These are phyloP conservation scores for Aspergillus alliaceus DNA, from an alignment of 2,329 filamentous ascomycete species.

Conservation along the genomic window DNA sequence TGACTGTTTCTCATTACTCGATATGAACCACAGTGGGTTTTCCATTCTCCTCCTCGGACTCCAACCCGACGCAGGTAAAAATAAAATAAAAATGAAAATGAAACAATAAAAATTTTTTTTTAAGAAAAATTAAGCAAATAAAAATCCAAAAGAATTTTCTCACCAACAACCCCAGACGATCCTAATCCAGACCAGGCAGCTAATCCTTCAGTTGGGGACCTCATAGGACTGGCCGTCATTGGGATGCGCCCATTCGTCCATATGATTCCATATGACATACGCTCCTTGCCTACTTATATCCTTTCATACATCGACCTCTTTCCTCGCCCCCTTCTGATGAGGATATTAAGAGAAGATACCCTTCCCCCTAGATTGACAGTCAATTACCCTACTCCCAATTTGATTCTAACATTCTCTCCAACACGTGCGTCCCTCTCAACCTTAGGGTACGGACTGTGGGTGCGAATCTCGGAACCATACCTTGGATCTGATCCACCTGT, in stretches of 20 bases:
- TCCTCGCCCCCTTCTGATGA: neutral
- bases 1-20: constrained; percentile 21
- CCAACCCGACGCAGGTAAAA: too few relatives aligned
- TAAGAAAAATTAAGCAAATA: neutral
- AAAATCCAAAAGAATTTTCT: neutral
- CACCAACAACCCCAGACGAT: constrained; percentile 18
- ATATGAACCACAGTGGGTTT: constrained; percentile 10
- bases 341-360: neutral
- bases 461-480: constrained; percentile 22
- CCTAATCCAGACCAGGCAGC: constrained; percentile 14
- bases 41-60: constrained; percentile 7
- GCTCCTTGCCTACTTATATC: neutral
- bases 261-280: neutral
- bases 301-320: neutral
- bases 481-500: constrained; percentile 12
- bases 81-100: too few relatives aligned
- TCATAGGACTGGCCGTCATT: neutral
- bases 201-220: constrained; percentile 3
- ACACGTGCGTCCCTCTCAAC: neutral
- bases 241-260: neutral
- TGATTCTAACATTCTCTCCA: neutral
- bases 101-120: too few relatives aligned
- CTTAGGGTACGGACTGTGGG: constrained; percentile 6
- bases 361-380: neutral
- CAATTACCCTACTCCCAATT: too few relatives aligned